Base-by-base conservation (phyloP, 306 rosid genomes). In the Prunus kanzakura region DNA sequence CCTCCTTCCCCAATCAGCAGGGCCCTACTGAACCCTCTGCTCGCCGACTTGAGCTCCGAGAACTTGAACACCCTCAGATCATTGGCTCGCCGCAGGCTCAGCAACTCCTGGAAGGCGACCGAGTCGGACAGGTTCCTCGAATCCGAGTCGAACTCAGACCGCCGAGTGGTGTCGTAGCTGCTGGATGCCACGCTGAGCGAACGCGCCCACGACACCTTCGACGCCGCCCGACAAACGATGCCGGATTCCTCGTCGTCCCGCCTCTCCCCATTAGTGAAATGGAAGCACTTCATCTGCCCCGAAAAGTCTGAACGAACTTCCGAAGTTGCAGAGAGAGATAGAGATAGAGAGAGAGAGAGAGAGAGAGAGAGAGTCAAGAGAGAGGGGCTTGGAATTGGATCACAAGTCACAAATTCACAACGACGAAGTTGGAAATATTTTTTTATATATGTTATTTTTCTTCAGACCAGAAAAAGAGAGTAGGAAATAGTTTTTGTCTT, bases 1-100 rank as follows among this genome's bases (percentile, higher is more conserved):
- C 99, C 99, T 1, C 99, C 99, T 71, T 92, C 99, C 15, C 99
- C 99, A 46, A 95, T 86, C 73, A 95, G 76, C 41, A 90, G 80
- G 29, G 88, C 55, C 55, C 97, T 79, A 54, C 85, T 92, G 85
- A 95, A 95, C 3, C 91, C 90, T 4, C 92, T 88, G 20, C 92
- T 95, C 1, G 99, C 97, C 27, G 88, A 64, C 82, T 91, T 95
- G 35, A 95, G 87, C 72, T 88, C 96, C 4, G 92, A 73, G 90
- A 95, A 92, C 16, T 89, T 68, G 78, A 95, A 92, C 25, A 90
- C 78, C 1, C 90, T 82, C 23, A 95, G 93, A 74, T 86, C 80
- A 72, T 95, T 95, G 16, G 97, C 90, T 9, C 99, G 86, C 20
- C 97, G 84, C 58, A 55, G 91, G 20, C 83, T 82, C 69, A 90